Percentiles rank a stretch among this genome's conserved stretches.
phyloP scores from a whole-genome alignment of 257 asterid genomes.

The Prunella vulgaris region DNA sequence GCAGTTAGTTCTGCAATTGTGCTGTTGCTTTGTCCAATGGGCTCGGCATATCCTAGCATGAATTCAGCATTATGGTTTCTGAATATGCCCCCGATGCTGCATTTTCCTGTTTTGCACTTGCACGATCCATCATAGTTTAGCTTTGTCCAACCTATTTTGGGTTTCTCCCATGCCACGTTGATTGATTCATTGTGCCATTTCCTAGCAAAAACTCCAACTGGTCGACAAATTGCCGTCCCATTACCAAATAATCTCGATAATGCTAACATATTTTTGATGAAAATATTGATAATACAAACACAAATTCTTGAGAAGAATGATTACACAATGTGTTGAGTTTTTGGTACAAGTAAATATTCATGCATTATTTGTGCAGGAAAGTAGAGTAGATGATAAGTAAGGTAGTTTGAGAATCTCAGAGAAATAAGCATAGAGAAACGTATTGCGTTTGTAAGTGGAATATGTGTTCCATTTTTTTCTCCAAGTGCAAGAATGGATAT shows the following conservation, averaged over 20 bases:
- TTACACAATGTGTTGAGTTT: too few species aligned
- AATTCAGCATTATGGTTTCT: slow-evolving; percentile 65
- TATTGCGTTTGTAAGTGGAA: background rate
- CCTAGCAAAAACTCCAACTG: slow-evolving; percentile 29
- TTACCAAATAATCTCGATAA: slow-evolving; percentile 29
- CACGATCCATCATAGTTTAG: slow-evolving; percentile 78
- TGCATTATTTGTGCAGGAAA: slow-evolving; percentile 13
- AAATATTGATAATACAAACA: background rate
- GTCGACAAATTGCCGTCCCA: slow-evolving; percentile 15
- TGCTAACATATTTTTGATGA: slow-evolving; percentile 5
- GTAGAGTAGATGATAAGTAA: slow-evolving; percentile 42
- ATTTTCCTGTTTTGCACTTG: slow-evolving; percentile 54
- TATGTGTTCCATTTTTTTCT: slow-evolving; percentile 9
- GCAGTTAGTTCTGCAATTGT: slow-evolving; percentile 63
- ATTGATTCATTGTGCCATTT: slow-evolving; percentile 44
- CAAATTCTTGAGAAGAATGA: too few species aligned
- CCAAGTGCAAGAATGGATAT: slow-evolving; percentile 3
- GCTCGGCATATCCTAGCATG: slow-evolving; percentile 62
- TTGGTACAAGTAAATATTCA: background rate
- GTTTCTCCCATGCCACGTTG: slow-evolving; percentile 54
- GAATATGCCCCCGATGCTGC: slow-evolving; percentile 71
- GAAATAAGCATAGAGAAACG: slow-evolving; percentile 22
- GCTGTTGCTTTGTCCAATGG: slow-evolving; percentile 57
- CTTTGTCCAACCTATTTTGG: slow-evolving; percentile 63
- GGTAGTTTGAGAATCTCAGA: slow-evolving; percentile 24